Base-by-base conservation (phyloP, 306 rosid genomes). In the Lathyrus sativus region DNA sequence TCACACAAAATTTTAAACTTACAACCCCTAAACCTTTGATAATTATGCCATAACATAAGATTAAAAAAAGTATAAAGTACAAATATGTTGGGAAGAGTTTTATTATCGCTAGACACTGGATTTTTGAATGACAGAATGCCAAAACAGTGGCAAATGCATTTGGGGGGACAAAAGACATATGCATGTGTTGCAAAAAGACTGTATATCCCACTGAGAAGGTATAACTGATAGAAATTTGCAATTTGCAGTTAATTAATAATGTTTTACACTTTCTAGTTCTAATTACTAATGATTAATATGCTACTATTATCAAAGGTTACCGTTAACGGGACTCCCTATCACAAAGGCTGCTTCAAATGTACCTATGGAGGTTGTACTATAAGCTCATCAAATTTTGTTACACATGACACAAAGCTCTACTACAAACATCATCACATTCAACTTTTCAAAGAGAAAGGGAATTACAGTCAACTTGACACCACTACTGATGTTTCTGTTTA, bases 381-480 rank as follows among this genome's bases (percentile, higher is more conserved):
- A 74, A 89, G 82, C 82, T 83, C 93, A 26, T 76, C 93, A 13
- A 87, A 69, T 79, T 83, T 83, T 12, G 74, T 90, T 62, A 81
- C 91, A 48, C 96, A 85, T 66, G 96, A 90, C 67, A 87, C 89
- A 62, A 87, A 76, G 78, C 86, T 87, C 33, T 90, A 90, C 55
- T 90, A 95, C 85, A 87, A 90, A 73, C 93, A 87, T 70, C 95
- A 90, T 67, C 91, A 87, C 89, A 80, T 87, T 77, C 96, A 90
- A 62, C 96, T 90, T 22, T 87, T 85, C 79, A 87, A 78, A 49
- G 93, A 90, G 81, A 90, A 84, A 62, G 95, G 93, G 3, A 87
- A 87, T 19, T 90, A 90, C 74, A 87, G 96, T 63, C 89, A 87
- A 76, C 86, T 90, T 0, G 96, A 90, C 69, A 77, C 44, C 17